A percentile compares a stretch with the other conserved stretches of the same genome.
These are phyloP conservation scores for Hura crepitans DNA, from an alignment of 441 rosid species.

Conservation along the genomic window DNA sequence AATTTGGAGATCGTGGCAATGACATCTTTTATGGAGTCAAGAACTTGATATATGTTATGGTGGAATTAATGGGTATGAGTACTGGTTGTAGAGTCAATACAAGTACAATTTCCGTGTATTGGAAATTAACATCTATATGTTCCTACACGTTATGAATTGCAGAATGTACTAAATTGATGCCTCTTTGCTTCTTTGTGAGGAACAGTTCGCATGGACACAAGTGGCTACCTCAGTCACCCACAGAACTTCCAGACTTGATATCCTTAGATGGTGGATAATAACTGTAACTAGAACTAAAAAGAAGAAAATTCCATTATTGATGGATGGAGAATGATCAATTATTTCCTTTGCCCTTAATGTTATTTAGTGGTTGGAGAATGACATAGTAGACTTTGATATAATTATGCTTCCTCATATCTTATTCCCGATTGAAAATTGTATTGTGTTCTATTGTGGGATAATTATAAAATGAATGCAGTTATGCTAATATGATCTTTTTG, in stretches of 20 bases:
- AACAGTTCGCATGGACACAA: background rate
- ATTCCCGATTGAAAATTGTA: background rate
- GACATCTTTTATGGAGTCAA: background rate
- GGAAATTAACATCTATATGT: background rate
- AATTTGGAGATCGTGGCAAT: background rate
- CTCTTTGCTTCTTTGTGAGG: background rate
- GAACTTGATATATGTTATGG: background rate
- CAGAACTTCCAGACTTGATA: background rate
- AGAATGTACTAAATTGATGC: background rate
- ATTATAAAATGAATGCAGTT: background rate
- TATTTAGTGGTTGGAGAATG: background rate
- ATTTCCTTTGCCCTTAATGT: no score
- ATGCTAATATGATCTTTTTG: background rate
- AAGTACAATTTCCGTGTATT: background rate
- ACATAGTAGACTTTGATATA: background rate
- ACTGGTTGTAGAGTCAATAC: background rate
- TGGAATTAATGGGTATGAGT: background rate
- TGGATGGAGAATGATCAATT: background rate
- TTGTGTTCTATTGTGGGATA: background rate
- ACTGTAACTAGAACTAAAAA: background rate
- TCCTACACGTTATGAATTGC: background rate
- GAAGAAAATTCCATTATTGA: background rate
- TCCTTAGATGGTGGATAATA: background rate
- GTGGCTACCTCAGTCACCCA: background rate
- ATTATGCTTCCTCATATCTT: background rate